Conservation (phyloP, 768 basidiomycete species). For the Calocybe cyanea region DNA sequence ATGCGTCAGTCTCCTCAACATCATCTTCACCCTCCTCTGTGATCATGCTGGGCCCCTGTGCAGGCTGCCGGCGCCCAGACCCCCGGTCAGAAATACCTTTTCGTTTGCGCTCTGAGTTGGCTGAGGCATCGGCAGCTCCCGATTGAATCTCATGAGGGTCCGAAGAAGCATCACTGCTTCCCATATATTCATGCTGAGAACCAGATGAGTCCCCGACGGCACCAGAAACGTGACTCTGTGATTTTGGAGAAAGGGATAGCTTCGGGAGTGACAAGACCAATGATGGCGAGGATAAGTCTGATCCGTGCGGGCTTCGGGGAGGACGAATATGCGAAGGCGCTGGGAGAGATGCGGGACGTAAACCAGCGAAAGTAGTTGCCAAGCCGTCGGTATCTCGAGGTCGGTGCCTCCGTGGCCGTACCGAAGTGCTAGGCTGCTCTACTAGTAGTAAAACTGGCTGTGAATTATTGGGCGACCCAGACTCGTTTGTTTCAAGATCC, state of each 20-base stretch:
- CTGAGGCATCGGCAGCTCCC: conserved; percentile 67
- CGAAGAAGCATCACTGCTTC: conserved; percentile 16
- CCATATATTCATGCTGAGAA: conserved; percentile 3
- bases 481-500: conserved; percentile 51
- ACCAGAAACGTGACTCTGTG: not conserved
- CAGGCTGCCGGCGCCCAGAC: conserved; percentile 43
- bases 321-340: conserved; percentile 55
- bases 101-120: conserved; percentile 70
- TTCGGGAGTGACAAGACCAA: conserved; percentile 30
- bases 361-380: conserved; percentile 52
- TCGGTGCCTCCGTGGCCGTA: conserved; percentile 27
- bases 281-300: conserved; percentile 33
- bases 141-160: conserved; percentile 56
- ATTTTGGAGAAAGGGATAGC: conserved; percentile 10
- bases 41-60: conserved; percentile 17
- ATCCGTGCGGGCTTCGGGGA: conserved; percentile 33
- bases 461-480: conserved; percentile 25
- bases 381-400: conserved; percentile 36
- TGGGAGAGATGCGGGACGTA: conserved; percentile 71
- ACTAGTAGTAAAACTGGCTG: conserved; percentile 37
- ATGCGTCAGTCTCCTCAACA: conserved; percentile 6
- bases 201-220: conserved; percentile 5
- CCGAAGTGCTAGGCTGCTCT: conserved; percentile 34
- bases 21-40: conserved; percentile 29
- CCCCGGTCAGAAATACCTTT: conserved; percentile 62